Conservation (phyloP, 2,329 filamentous ascomycete genomes). For the Neodidymelliopsis sp. region DNA sequence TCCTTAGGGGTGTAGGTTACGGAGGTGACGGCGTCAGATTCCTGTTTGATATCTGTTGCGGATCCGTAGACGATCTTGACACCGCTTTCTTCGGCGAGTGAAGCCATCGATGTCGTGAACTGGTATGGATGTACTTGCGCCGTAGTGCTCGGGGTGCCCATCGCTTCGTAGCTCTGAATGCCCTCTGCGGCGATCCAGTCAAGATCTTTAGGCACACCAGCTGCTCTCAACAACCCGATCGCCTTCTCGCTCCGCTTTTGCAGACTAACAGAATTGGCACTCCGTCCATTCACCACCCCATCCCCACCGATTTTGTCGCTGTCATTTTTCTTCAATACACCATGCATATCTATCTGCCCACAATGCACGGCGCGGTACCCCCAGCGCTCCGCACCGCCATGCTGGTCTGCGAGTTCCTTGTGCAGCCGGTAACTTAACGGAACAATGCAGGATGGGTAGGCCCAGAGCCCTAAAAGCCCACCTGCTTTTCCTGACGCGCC, state of each 20-base stretch:
- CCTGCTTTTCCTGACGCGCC: conserved; percentile 95
- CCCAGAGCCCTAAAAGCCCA: conserved; percentile 88
- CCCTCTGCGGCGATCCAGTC: conserved; percentile 81
- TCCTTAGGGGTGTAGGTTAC: conserved; percentile 69
- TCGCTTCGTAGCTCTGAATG: conserved; percentile 76
- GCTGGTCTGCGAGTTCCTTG: conserved; percentile 81
- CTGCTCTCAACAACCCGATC: conserved; percentile 60
- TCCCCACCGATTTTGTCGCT: conserved; percentile 18
- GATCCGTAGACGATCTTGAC: conserved; percentile 69
- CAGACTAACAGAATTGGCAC: conserved; percentile 56
- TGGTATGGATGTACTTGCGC: conserved; percentile 93
- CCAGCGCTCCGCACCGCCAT: conserved; percentile 80
- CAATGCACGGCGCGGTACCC: conserved; percentile 84
- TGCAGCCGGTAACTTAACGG: conserved; percentile 86
- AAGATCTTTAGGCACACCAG: conserved; percentile 75
- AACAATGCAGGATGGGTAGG: conserved; percentile 84
- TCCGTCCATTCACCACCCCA: conserved; percentile 36
- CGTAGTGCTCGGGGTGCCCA: conserved; percentile 82
- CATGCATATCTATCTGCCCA: conserved; percentile 67
- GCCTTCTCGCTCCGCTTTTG: conserved; percentile 63
- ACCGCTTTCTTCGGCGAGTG: conserved; percentile 70
- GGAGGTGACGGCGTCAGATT: conserved; percentile 63
- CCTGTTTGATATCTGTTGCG: conserved; percentile 71
- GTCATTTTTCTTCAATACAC: conserved; percentile 46
- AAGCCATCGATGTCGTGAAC: conserved; percentile 85